Base-by-base conservation (phyloP, 2,329 filamentous ascomycete species). In the Tolypocladium inflatum region DNA sequence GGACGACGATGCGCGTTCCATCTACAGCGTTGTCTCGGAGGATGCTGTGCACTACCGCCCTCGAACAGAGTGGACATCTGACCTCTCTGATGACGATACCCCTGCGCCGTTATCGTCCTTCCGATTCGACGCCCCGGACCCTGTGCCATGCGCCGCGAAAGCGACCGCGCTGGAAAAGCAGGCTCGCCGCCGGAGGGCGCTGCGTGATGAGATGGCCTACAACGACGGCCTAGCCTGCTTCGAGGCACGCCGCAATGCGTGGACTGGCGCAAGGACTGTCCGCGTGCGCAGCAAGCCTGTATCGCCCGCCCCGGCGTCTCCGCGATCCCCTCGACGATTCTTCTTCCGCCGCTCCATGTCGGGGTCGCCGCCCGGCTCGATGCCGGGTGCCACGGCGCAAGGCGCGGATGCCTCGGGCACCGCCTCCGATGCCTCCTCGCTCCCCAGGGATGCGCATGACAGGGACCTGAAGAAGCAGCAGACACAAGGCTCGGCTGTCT, bases 181-280 rank as follows among this genome's bases (percentile, higher is more conserved):
- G 60, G 77, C 83, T 41, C 80, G 78, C 61, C 78, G 82, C 48
- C 78, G 85, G 57, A 81, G 78, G 64, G 80, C 78, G 54, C 68
- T 83, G 55, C 80, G 83, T 61, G 83, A 85, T 58, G 87, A 90
- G 74, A 81, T 85, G 74, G 71, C 76, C 37, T 95, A 89, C 86
- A 97, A 97, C 66, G 78, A 87, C 42, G 93, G 93, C 0, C 71
- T 97, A 58, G 82, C 85, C n/a, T 88, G 88, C 69, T 97, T 90
- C 73, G 82, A 86, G 59, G 83, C 86, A 37, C 80, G 90, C 59
- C 82, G 92, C 54, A 85, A 96, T 73, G 86, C 85, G 8, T 97
- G 93, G 93, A 93, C 91, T 1, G 87, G 89, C 38, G 92, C 91
- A 38, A 82, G 81, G 62, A 80, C 77, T 13, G 81, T 80, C 41